Base-by-base conservation (phyloP, 148 eudicot species). In the Rhododendron griersonianum region DNA sequence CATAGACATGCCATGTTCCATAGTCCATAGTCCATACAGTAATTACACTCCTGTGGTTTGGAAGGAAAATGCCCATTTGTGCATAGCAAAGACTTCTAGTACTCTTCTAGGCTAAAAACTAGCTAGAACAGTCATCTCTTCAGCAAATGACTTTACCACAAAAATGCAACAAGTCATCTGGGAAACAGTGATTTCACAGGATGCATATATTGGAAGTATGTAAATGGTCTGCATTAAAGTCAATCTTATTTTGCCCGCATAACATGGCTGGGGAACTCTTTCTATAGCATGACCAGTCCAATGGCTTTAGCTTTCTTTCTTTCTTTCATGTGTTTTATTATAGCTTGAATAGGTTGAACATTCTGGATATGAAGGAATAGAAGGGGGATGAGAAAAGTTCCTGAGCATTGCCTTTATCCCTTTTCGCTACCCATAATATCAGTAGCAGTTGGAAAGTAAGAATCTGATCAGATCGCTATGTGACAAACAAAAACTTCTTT, bases 121-220 rank as follows among this genome's bases (percentile, higher is more conserved):
- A 65, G 73, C 14, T n/a, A n/a, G 30, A 57, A 25, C 33, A 65
- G 30, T 65, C 73, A 65, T 10, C 30, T n/a, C 73, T n/a, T 65
- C 73, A 65, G 73, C 73, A 65, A 65, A 65, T 65, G 30, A 65
- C 73, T 65, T 65, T 65, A 65, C 73, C 39, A 71, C 74, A 71
- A 71, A 71, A 25, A 71, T 30, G 74, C 18, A 30, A 2, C 16
- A 30, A 28, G 16, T 71, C 39, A 71, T 69, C 35, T 69, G 37
- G 35, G 75, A 69, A 69, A 11, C 16, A 69, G 5, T 13, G 16
- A 69, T 28, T 28, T 69, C 16, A 69, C 13, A 69, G 11, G 39
- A 28, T 13, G 39, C 39, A 71, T 14, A 3, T 71, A 3, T 71
- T 71, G 39, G 76, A 28, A 28, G 18, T 30, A 71, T 1, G 19